Evolutionary conservation across 306 rosid genomes (phyloP), one percentile per base, ranked within the genome.

Genomic region (Arachis stenosperma): DNA sequence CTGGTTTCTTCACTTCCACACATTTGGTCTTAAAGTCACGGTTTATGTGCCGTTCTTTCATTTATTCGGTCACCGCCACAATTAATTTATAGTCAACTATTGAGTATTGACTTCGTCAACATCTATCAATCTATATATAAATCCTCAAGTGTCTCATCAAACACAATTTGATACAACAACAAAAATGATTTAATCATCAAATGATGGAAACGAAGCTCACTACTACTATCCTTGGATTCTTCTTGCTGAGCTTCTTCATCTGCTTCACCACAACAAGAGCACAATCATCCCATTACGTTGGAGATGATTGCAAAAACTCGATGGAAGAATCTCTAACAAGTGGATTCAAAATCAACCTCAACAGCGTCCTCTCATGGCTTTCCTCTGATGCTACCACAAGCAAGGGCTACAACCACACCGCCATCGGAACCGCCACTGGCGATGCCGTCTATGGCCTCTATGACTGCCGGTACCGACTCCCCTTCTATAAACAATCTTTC

Each of bases 361-460:
- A 61, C 9, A 47, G 48, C 9, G 6, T 59, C 46, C 65, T 81
- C 5, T 52, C 68, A 12, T 55, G 52, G 76, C 69, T 77, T 0
- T 60, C 82, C 7, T 22, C 64, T 0, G 71, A 72, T 57, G 73
- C 79, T 1, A 53, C 69, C 17, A 74, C 75, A 44, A 71, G 81
- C 44, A 81, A 71, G 2, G 81, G 85, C 6, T 76, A 71, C 22
- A 76, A 76, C 55, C 68, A 76, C 44, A 76, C 79, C 37, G 67
- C 7, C 53, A 40, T 69, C 37, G 84, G 78, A 33, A 73, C 3
- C 2, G 67, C 11, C 41, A 52, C 36, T 1, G 29, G 0, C 33
- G 76, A 81, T 61, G 63, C 39, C 1, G 64, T 72, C 6, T 81
- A 81, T 48, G 85, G 73, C 8, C 79, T 81, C 69, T 81, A 77